Conservation (phyloP, 2,329 filamentous ascomycete genomes). For the Ophiostoma himal-ulmi region DNA sequence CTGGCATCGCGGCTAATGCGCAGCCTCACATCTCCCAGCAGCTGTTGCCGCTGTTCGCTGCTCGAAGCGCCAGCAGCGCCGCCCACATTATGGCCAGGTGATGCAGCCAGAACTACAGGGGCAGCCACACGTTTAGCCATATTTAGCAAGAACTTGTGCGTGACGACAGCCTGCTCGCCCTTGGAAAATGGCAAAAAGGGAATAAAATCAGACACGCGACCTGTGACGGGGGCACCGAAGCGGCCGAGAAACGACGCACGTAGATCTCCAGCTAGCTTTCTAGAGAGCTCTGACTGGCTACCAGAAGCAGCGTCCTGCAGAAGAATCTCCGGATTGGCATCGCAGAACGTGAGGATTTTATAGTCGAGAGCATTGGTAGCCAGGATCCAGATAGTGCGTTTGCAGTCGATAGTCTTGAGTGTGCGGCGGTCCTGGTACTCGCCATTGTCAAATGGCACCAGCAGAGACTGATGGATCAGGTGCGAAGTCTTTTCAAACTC, state of each 20-base stretch:
- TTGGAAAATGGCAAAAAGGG: conserved; percentile 23
- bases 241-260: conserved; percentile 12
- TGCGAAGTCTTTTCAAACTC: conserved; percentile 22
- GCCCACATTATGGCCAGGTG: not conserved
- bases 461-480: conserved; percentile 19
- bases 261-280: not conserved
- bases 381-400: conserved; percentile 22
- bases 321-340: conserved; percentile 13
- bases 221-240: conserved; percentile 22
- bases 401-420: conserved; percentile 15
- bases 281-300: not conserved
- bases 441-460: conserved; percentile 22
- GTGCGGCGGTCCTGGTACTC: conserved; percentile 22
- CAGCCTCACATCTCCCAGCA: not conserved
- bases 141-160: conserved; percentile 21
- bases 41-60: not conserved
- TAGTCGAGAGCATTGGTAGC: conserved; percentile 22
- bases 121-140: conserved; percentile 12
- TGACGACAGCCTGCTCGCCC: conserved; percentile 22
- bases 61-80: not conserved
- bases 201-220: conserved; percentile 22
- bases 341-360: conserved; percentile 21
- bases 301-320: not conserved
- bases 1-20: conserved; percentile 16
- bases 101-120: not conserved